phyloP scores from a whole-genome alignment of 2,329 filamentous ascomycete species.

The Colletotrichum cereale region DNA sequence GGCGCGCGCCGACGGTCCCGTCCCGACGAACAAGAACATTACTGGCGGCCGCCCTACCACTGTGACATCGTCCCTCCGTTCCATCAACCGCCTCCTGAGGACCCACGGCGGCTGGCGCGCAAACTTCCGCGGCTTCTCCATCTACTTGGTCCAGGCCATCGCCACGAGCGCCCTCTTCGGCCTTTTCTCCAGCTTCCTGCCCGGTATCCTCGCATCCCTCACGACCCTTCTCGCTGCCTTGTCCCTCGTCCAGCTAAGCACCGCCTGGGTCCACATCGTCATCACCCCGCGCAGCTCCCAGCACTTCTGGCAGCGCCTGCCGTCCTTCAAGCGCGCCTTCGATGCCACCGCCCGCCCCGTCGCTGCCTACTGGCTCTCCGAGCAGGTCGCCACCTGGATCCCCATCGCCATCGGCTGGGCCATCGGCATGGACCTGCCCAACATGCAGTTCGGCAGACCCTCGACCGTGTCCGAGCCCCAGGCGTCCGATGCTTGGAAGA shows the following conservation, averaged over 20 bases:
- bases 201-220: constrained; percentile 60
- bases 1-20: constrained; percentile 33
- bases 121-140: constrained; percentile 76
- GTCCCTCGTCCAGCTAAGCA: constrained; percentile 74
- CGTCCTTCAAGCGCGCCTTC: constrained; percentile 72
- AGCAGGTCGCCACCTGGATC: constrained; percentile 62
- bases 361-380: constrained; percentile 70
- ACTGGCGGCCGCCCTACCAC: constrained; percentile 51
- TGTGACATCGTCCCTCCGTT: constrained; percentile 65
- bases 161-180: constrained; percentile 53
- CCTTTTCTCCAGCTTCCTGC: constrained; percentile 59
- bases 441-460: constrained; percentile 52
- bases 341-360: constrained; percentile 78
- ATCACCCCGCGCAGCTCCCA: constrained; percentile 77
- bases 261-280: constrained; percentile 88
- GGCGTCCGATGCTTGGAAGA: constrained; percentile 59
- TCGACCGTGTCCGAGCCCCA: constrained; percentile 53
- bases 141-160: constrained; percentile 56
- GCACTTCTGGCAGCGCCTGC: constrained; percentile 77
- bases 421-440: constrained; percentile 58
- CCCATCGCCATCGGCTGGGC: constrained; percentile 53
- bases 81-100: constrained; percentile 67
- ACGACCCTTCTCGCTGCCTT: constrained; percentile 70
- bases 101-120: constrained; percentile 73
- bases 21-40: constrained; percentile 42